Evolutionary conservation across 2,329 filamentous ascomycete species (phyloP).

Genomic region (Sclerotinia spermophila): DNA sequence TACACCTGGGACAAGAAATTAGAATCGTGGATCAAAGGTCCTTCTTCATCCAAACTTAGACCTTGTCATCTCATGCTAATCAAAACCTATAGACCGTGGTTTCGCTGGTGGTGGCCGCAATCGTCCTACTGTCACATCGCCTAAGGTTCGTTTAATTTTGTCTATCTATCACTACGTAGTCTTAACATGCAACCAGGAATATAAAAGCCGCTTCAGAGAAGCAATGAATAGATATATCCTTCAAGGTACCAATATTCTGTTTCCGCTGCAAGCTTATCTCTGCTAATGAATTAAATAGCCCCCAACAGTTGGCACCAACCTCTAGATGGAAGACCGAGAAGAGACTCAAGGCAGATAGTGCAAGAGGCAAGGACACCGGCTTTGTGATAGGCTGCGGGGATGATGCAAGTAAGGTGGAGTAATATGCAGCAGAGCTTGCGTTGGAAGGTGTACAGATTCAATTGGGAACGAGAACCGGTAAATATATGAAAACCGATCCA

Average conservation of each 20-base stretch:
- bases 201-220: constrained; percentile 91
- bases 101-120: constrained; percentile 74
- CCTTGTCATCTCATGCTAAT: background rate
- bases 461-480: background rate
- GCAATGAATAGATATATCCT: constrained; percentile 83
- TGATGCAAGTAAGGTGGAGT: background rate
- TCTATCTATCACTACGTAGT: background rate
- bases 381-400: background rate
- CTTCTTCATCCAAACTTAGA: background rate
- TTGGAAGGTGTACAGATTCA: background rate
- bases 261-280: background rate
- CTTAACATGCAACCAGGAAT: constrained; percentile 49
- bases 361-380: background rate
- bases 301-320: constrained; percentile 28
- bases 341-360: constrained; percentile 17
- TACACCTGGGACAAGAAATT: constrained; percentile 99
- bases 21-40: constrained; percentile 93
- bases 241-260: constrained; percentile 28
- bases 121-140: constrained; percentile 91
- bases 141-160: constrained; percentile 59
- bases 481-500: background rate
- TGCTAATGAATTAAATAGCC: constrained; percentile 12
- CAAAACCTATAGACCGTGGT: constrained; percentile 58
- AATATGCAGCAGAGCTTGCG: background rate
- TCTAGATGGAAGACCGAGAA: constrained; percentile 15